Base-by-base conservation (phyloP, 257 asterid species). In the Nicotiana obtusifolia region DNA sequence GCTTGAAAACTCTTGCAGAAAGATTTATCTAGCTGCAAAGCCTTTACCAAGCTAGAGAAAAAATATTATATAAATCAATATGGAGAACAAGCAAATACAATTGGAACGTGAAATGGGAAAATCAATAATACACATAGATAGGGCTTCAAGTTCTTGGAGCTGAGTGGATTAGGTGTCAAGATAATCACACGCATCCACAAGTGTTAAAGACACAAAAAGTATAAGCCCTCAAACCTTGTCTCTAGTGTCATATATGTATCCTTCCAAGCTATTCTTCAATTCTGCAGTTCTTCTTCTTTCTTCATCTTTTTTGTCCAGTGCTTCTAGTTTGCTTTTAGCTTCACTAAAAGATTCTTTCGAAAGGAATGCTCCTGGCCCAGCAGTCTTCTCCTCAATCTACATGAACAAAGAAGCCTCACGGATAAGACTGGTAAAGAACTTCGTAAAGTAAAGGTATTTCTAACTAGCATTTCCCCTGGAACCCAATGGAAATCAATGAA, bases 201-300 rank as follows among this genome's bases (percentile, higher is more conserved):
- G 80, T 15, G 80, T 49, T 8, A 75, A 65, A 76, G 69, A 64
- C 22, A 66, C 2, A 41, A 53, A 82, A 78, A 30, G 26, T 47
- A 75, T 61, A 82, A 62, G 78, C 33, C 59, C 79, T 69, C 88
- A 67, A 86, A 92, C 99, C 96, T 96, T 94, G 86, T 96, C 99
- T 87, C 91, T 94, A 20, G 98, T 94, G 80, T 95, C 90, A 90
- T 96, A 96, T 61, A 96, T 94, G 93, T 94, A 96, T 71, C 94
- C 95, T 87, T 96, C 99, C 87, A 96, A 89, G 89, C 85, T 91
- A 85, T 96, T 96, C 92, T 96, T 96, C 91, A 96, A 80, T 84
- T 96, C 99, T 62, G 99, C 98, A 4, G 99, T 94, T 84, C 89
- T 94, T 87, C 91, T 96, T 91, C 99, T 92, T 73, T 94, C 98